Evolutionary conservation across 2,329 filamentous ascomycete species (phyloP).

Genomic region (Phoma sp.): DNA sequence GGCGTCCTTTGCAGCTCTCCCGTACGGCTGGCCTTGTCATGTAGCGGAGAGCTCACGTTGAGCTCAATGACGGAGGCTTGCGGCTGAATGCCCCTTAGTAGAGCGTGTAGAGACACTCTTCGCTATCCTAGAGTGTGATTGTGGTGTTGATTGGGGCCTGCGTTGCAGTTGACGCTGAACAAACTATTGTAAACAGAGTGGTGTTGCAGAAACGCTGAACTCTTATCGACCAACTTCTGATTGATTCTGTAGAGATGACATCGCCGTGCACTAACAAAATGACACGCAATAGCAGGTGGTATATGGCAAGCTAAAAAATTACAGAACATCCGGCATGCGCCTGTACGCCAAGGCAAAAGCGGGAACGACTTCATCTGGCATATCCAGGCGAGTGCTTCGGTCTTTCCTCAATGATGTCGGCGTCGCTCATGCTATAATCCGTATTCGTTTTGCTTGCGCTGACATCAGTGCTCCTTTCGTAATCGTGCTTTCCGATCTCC

Average conservation of each 20-base stretch:
- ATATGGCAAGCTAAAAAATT: neutral
- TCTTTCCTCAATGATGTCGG: conserved; percentile 13
- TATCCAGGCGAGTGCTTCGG: conserved; percentile 21
- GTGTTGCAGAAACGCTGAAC: too few species aligned
- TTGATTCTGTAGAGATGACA: too few species aligned
- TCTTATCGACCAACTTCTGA: too few species aligned
- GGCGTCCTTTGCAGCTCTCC: conserved; percentile 42
- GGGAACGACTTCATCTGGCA: neutral
- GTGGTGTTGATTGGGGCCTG: too few species aligned
- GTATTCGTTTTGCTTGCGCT: conserved; percentile 25
- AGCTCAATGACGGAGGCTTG: too few species aligned
- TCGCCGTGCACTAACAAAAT: too few species aligned
- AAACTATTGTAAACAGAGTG: too few species aligned
- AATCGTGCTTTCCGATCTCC: conserved; percentile 7
- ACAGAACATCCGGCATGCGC: neutral
- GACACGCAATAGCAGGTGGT: too few species aligned
- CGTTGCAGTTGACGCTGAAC: too few species aligned
- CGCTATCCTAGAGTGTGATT: too few species aligned
- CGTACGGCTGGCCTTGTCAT: conserved; percentile 32
- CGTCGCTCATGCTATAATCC: conserved; percentile 19
- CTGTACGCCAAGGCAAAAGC: neutral
- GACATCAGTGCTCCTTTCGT: neutral
- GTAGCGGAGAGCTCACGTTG: neutral
- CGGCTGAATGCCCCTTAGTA: too few species aligned
- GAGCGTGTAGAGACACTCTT: too few species aligned